A percentile compares a stretch with the other conserved stretches of the same genome.
These are phyloP conservation scores for Beta vulgaris DNA, from an alignment of 148 eudicot species.

Conservation along the genomic window DNA sequence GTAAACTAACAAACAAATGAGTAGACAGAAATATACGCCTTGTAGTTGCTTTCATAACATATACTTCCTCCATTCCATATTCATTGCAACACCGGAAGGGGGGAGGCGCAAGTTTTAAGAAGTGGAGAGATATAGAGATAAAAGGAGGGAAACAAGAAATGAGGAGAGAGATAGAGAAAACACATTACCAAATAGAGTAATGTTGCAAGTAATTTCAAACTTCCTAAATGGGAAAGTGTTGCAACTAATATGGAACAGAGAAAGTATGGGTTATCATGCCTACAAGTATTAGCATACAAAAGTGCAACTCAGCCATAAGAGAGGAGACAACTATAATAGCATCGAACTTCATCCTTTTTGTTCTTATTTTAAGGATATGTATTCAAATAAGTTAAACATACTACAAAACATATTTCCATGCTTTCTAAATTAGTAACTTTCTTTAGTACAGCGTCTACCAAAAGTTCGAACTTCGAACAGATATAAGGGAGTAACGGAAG, in stretches of 20 bases:
- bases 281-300: not conserved
- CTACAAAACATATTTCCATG: not conserved
- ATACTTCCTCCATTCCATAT: too few relatives aligned
- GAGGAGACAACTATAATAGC: not conserved
- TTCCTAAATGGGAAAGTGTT: too few relatives aligned
- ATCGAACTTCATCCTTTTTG: not conserved
- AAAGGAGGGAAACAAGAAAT: too few relatives aligned
- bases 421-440: not conserved
- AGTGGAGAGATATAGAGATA: too few relatives aligned
- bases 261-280: too few relatives aligned
- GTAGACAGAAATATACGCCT: not conserved
- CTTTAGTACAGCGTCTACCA: not conserved
- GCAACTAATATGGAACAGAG: too few relatives aligned
- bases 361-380: not conserved
- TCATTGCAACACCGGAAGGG: too few relatives aligned
- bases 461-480: too few relatives aligned
- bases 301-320: not conserved
- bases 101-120: too few relatives aligned
- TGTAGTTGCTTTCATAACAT: not conserved
- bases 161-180: too few relatives aligned
- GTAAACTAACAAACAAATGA: conserved; percentile 10
- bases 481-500: not conserved
- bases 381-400: not conserved
- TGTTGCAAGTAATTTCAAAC: too few relatives aligned
- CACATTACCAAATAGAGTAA: too few relatives aligned